phyloP scores from a whole-genome alignment of 73 alveolate species.

The Paramecium pentaurelia region DNA sequence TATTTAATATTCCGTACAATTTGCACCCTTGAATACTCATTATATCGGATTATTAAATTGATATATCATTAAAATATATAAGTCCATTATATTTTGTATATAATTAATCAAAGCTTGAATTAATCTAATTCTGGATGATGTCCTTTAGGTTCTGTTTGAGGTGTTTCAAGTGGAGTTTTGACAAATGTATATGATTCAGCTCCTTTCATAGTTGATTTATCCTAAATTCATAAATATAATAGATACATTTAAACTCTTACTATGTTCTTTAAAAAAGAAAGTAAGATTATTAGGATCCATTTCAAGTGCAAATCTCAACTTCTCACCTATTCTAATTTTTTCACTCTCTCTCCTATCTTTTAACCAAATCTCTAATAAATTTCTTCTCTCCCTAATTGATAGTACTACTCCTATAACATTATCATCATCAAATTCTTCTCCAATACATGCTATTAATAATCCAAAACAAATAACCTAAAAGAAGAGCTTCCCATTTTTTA shows the following conservation, averaged over 20 bases:
- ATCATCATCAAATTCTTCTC: slow-evolving; percentile 54
- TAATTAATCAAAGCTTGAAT: slow-evolving; percentile 6
- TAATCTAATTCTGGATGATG: neutral
- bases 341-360: slow-evolving; percentile 52
- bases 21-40: neutral
- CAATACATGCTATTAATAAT: slow-evolving; percentile 32
- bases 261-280: slow-evolving; percentile 51
- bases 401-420: slow-evolving; percentile 55
- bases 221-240: neutral
- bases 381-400: slow-evolving; percentile 46
- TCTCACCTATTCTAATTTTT: slow-evolving; percentile 49
- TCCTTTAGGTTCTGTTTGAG: neutral
- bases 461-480: slow-evolving; percentile 18
- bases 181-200: slow-evolving; percentile 40
- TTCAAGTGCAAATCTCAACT: slow-evolving; percentile 38
- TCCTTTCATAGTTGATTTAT: slow-evolving; percentile 59
- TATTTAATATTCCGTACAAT: neutral
- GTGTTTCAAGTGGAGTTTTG: slow-evolving; percentile 54
- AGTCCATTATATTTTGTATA: neutral
- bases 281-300: slow-evolving; percentile 54
- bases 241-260: slow-evolving; percentile 43
- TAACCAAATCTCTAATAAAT: slow-evolving; percentile 50
- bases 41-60: neutral
- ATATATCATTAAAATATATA: neutral
- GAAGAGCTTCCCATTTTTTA: slow-evolving; percentile 59